Percentiles rank a stretch among this genome's conserved stretches.
Conservation (phyloP, 169 alveolate genomes). For the Cryptosporidium tyzzeri region DNA sequence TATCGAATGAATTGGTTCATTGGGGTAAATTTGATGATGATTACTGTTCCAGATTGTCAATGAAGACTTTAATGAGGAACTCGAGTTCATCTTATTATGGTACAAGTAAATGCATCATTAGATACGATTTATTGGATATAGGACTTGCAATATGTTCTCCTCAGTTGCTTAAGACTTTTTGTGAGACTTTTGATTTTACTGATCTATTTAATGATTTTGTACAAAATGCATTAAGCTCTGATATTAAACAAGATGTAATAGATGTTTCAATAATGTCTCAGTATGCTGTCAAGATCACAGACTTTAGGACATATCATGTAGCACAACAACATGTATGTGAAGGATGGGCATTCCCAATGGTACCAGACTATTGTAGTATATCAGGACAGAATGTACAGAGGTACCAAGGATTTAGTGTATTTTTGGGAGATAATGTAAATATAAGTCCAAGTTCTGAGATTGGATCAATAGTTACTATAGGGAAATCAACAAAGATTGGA, state of each 20-base stretch:
- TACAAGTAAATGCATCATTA: constrained; percentile 8
- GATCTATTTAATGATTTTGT: constrained; percentile 41
- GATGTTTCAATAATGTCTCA: constrained; percentile 24
- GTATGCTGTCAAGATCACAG: constrained; percentile 38
- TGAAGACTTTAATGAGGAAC: constrained; percentile 35
- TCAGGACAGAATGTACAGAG: constrained; percentile 60
- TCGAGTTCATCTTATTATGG: constrained; percentile 13
- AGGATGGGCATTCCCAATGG: constrained; percentile 69
- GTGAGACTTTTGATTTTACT: constrained; percentile 63
- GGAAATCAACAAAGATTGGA: constrained; percentile 32
- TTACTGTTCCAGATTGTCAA: not conserved
- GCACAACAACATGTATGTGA: constrained; percentile 68
- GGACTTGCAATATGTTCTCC: constrained; percentile 70
- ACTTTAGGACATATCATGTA: constrained; percentile 65
- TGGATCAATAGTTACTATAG: constrained; percentile 36
- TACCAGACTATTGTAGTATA: constrained; percentile 71
- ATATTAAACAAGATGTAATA: constrained; percentile 60
- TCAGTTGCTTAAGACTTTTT: constrained; percentile 37
- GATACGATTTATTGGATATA: constrained; percentile 61
- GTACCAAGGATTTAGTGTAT: constrained; percentile 34
- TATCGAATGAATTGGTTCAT: constrained; percentile 25
- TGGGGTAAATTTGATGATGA: constrained; percentile 43
- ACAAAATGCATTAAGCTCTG: constrained; percentile 35
- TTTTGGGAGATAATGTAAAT: constrained; percentile 31
- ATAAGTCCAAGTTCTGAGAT: constrained; percentile 52